Conservation (phyloP, 352 stramenopile genomes). For the Pythium grandisporangium region DNA sequence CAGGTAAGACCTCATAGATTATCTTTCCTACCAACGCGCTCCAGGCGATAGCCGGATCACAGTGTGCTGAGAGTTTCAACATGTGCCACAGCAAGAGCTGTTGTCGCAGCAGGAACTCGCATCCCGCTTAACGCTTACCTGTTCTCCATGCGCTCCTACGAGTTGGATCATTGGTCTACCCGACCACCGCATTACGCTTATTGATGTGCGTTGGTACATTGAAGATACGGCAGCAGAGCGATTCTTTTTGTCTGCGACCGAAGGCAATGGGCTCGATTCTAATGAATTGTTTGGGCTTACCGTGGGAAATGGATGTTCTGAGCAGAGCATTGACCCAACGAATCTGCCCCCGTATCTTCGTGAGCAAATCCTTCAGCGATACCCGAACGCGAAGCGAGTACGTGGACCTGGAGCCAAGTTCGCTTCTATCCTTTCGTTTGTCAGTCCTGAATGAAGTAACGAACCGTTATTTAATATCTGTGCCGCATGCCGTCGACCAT, state of each 20-base stretch:
- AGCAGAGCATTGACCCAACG: constrained; percentile 47
- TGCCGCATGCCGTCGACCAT: too few relatives aligned
- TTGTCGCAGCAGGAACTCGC: constrained; percentile 63
- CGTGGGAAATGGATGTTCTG: too few relatives aligned
- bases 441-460: too few relatives aligned
- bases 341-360: constrained; percentile 27
- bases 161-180: constrained; percentile 35
- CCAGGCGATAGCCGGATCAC: too few relatives aligned
- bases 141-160: constrained; percentile 28
- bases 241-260: too few relatives aligned
- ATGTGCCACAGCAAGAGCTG: constrained; percentile 20
- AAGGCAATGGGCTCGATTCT: too few relatives aligned
- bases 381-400: constrained; percentile 46
- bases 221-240: too few relatives aligned
- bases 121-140: constrained; percentile 53
- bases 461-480: too few relatives aligned
- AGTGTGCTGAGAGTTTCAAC: not conserved
- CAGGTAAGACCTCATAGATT: constrained; percentile 20
- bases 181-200: constrained; percentile 48
- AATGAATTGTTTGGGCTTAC: too few relatives aligned
- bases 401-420: not conserved
- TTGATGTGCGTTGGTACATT: constrained; percentile 30
- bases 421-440: too few relatives aligned
- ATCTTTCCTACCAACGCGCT: too few relatives aligned
- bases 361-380: constrained; percentile 29